These are phyloP conservation scores for Penicillium sp. DNA, from an alignment of 2,329 filamentous ascomycete species.

Conservation along the genomic window DNA sequence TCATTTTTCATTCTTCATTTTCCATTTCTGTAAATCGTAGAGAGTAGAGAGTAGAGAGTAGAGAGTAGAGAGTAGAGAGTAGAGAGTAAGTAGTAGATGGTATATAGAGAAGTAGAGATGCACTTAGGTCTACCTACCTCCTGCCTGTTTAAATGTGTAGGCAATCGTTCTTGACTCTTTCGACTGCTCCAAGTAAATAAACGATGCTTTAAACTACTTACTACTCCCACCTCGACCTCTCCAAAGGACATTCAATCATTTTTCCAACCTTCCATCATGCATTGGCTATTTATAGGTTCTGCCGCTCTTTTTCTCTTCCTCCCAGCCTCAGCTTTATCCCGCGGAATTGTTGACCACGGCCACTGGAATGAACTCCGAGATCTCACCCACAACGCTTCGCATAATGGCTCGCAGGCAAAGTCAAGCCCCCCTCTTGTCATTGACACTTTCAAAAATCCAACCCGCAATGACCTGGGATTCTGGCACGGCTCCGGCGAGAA, in stretches of 20 bases:
- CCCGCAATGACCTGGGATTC: conserved; percentile 52
- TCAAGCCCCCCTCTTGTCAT: conserved; percentile 39
- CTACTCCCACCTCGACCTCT: not conserved
- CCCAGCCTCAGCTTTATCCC: conserved; percentile 1
- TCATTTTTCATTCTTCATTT: not conserved
- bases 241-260: conserved; percentile 4
- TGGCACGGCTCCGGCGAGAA: conserved; percentile 60
- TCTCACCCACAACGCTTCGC: not conserved
- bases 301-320: conserved; percentile 4
- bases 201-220: not conserved
- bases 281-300: not conserved
- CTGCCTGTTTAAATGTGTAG: not conserved
- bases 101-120: no score
- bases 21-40: not conserved
- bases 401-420: not conserved
- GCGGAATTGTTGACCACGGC: conserved; percentile 1
- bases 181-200: not conserved
- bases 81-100: no score
- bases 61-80: no score
- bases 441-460: conserved; percentile 49
- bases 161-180: not conserved
- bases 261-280: conserved; percentile 3
- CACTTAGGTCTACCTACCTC: not conserved
- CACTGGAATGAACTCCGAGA: conserved; percentile 15
- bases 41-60: not conserved